Conservation (phyloP, 345 rosid species). For the Leavenworthia alabamica region DNA sequence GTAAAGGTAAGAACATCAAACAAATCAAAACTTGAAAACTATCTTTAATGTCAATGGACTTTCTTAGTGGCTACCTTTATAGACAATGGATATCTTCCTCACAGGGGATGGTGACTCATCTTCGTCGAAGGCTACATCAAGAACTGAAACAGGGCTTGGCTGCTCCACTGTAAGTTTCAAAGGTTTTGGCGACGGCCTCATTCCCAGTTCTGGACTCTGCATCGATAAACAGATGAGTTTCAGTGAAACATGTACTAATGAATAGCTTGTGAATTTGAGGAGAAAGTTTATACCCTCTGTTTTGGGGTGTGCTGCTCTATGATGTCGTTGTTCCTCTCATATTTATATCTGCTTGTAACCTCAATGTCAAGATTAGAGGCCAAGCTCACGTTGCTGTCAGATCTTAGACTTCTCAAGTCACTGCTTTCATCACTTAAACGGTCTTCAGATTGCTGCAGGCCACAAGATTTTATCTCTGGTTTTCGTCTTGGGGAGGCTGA, state of each 20-base stretch:
- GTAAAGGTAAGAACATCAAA: slow-evolving; percentile 20
- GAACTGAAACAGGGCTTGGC: slow-evolving; percentile 91
- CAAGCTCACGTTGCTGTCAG: slow-evolving; percentile 50
- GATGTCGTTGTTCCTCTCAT: slow-evolving; percentile 29
- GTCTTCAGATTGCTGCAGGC: slow-evolving; percentile 35
- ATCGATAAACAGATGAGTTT: slow-evolving; percentile 24
- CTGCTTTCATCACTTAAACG: slow-evolving; percentile 44
- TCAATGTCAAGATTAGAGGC: slow-evolving; percentile 54
- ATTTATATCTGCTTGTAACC: slow-evolving; percentile 53
- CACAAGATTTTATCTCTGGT: slow-evolving; percentile 31
- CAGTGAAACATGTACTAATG: slow-evolving; percentile 14
- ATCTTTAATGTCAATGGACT: not conserved
- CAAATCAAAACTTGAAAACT: slow-evolving; percentile 11
- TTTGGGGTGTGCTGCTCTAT: slow-evolving; percentile 32
- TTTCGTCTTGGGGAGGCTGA: slow-evolving; percentile 40
- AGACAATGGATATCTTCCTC: slow-evolving; percentile 54
- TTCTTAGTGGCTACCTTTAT: slow-evolving; percentile 46
- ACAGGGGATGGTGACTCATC: slow-evolving; percentile 86
- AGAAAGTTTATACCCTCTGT: slow-evolving; percentile 35
- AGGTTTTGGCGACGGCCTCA: slow-evolving; percentile 35
- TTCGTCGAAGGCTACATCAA: slow-evolving; percentile 63
- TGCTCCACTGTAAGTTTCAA: slow-evolving; percentile 50
- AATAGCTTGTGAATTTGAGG: slow-evolving; percentile 7
- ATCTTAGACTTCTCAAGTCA: slow-evolving; percentile 44
- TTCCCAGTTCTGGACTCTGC: slow-evolving; percentile 50